These are phyloP conservation scores for Picochlorum sp. DNA, from an alignment of 139 green algal genomes.

Conservation along the genomic window DNA sequence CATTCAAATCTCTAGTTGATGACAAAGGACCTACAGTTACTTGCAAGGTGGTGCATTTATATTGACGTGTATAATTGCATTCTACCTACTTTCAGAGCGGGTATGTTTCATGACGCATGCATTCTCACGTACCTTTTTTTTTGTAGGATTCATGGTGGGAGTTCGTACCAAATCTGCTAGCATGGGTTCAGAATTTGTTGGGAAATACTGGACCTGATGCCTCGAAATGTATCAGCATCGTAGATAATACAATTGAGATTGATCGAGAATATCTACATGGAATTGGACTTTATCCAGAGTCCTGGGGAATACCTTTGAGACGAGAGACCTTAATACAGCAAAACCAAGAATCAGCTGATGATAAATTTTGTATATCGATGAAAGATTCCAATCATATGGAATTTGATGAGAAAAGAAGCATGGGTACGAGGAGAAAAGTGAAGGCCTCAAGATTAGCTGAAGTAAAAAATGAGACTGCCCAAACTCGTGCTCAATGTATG, in stretches of 20 bases:
- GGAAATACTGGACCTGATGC: background rate
- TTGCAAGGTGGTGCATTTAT: background rate
- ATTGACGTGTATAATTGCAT: too few relatives aligned
- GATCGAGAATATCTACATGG: background rate
- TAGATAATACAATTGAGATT: slow-evolving; percentile 2
- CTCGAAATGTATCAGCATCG: background rate
- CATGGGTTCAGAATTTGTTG: background rate
- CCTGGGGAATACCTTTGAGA: background rate
- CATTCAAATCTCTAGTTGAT: background rate
- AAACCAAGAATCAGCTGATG: too few relatives aligned
- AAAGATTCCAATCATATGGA: too few relatives aligned
- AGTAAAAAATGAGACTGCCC: too few relatives aligned
- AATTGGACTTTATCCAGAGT: slow-evolving; percentile 4
- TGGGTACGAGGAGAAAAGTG: too few relatives aligned
- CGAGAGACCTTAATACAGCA: background rate
- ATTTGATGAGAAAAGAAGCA: too few relatives aligned
- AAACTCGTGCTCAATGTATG: too few relatives aligned
- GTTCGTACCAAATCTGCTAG: background rate
- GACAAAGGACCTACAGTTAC: background rate
- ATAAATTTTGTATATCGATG: too few relatives aligned
- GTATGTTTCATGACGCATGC: background rate
- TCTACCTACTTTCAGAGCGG: too few relatives aligned
- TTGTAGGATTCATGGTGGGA: slow-evolving; percentile 1
- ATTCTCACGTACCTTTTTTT: background rate
- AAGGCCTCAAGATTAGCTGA: too few relatives aligned